Evolutionary conservation across 2,329 filamentous ascomycete genomes (phyloP), one percentile per base, ranked within the genome.

Genomic region (Teratosphaeria viscida): DNA sequence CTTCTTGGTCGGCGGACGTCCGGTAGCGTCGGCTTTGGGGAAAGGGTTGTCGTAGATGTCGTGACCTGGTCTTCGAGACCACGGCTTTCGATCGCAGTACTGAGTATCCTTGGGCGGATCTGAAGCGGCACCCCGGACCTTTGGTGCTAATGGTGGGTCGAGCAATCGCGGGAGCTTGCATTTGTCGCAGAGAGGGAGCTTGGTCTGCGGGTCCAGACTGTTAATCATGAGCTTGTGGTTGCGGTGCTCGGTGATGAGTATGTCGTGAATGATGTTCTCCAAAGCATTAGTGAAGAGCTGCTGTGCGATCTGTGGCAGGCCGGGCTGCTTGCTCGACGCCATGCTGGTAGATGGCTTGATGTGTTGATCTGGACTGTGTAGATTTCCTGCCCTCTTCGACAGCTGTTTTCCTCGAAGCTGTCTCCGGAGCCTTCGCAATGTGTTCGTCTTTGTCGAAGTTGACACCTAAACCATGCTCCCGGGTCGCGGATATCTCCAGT

Each of bases 21-120:
- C 69, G 6, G 69, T 71, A 14, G 85, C 85, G 26, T 85, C 85
- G 26, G 87, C 86, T 19, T 85, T 85, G 14, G 89, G 85, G 81
- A 89, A 92, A 32, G 87, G 89, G 73, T 91, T 89, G 56, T 87
- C 88, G 73, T 91, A 91, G 64, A 92, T 89, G 73, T 92, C 88
- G 75, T 85, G 88, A 61, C 87, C 87, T 2, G 84, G 79, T 71
- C 88, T 86, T 65, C 89, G 84, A 62, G 90, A 88, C 77, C 87
- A 92, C 0, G 88, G 88, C 62, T 87, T 85, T 64, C 85, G 85
- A 74, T 89, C 89, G 80, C 89, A 92, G 78, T 91, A 92, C 65
- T 86, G 83, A 0, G 69, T 73, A 43, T 64, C 67, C 58, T 73
- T 73, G 19, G 74, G 75, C 12, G 78, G 74, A 37, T 37, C 53